Conservation (phyloP, 169 alveolate species). For the Fabrea salina region DNA sequence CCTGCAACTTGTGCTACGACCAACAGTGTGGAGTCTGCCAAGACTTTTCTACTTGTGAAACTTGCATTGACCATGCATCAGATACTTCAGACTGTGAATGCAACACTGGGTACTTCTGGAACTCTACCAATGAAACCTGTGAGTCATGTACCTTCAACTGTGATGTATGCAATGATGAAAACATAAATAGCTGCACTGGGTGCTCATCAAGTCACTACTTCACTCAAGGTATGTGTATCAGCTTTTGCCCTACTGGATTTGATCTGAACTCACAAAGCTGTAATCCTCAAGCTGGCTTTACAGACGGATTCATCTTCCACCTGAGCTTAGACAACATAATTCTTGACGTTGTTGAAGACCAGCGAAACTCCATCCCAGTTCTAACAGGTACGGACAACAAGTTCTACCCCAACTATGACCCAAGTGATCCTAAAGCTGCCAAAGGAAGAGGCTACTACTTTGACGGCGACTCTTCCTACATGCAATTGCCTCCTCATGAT, state of each 20-base stretch:
- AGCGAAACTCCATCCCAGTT: neutral
- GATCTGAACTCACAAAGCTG: too few species aligned
- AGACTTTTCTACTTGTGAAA: neutral
- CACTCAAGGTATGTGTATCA: too few species aligned
- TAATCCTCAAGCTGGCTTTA: too few species aligned
- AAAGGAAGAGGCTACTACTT: neutral
- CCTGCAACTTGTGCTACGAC: constrained; percentile 23
- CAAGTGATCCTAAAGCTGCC: neutral
- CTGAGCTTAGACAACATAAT: too few species aligned
- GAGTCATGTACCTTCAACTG: too few species aligned
- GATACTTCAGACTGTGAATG: neutral
- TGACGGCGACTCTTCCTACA: neutral
- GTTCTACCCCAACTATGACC: constrained; percentile 2
- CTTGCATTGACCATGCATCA: too few species aligned
- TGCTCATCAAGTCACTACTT: too few species aligned
- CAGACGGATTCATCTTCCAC: too few species aligned
- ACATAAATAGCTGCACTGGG: too few species aligned
- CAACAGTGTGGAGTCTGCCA: neutral
- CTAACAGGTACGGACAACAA: neutral
- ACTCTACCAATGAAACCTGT: neutral
- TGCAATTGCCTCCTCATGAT: neutral
- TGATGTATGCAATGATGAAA: too few species aligned
- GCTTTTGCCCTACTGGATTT: too few species aligned
- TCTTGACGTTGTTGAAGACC: neutral
- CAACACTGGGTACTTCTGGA: neutral